A percentile compares a stretch with the other conserved stretches of the same genome.
phyloP scores from a whole-genome alignment of 1,284 basidiomycete genomes.

The Puccinia triticina region DNA sequence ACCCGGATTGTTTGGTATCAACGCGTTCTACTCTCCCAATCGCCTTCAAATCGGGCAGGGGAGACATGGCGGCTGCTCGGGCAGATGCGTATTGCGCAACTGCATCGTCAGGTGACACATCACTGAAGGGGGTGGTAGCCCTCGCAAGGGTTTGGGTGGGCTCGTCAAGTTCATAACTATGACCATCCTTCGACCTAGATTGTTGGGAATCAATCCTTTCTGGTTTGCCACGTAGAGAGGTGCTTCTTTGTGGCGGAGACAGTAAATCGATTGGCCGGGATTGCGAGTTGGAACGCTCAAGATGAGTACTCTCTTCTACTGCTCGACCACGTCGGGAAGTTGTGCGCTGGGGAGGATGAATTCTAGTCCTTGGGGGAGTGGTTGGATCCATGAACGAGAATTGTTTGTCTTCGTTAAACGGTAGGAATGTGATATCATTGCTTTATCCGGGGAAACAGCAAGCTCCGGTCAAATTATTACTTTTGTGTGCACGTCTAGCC shows the following conservation, averaged over 20 bases:
- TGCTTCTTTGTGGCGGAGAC: not conserved
- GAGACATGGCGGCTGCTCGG: not conserved
- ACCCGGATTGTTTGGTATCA: too few species aligned
- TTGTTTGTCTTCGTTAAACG: not conserved
- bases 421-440: not conserved
- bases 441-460: not conserved
- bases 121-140: too few species aligned
- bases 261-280: not conserved
- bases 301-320: not conserved
- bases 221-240: not conserved
- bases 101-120: not conserved
- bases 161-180: not conserved
- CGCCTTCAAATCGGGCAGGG: not conserved
- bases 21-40: too few species aligned
- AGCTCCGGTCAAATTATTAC: not conserved
- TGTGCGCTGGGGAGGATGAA: not conserved
- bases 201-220: not conserved
- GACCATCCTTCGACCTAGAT: not conserved
- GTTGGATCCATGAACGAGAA: not conserved
- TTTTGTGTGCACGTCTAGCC: not conserved
- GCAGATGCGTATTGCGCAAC: slow-evolving; percentile 16
- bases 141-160: not conserved
- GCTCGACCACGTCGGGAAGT: not conserved
- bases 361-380: not conserved
- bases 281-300: not conserved